phyloP scores from a whole-genome alignment of 768 basidiomycete genomes.

The Suillus alpinus region DNA sequence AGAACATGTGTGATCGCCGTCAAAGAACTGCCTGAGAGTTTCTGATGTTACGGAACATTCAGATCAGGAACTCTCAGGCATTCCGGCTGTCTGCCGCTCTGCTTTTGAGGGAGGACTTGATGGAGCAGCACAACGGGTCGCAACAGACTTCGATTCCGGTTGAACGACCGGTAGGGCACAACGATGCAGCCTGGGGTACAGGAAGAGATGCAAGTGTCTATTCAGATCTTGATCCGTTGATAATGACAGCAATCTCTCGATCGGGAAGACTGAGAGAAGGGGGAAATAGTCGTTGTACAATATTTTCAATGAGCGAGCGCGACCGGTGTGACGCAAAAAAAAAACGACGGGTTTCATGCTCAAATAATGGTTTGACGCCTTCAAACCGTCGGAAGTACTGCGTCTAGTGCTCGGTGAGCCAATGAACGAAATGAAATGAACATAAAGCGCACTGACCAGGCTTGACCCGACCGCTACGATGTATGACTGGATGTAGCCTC shows the following conservation, averaged over 20 bases:
- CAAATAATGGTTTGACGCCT: neutral
- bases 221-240: neutral
- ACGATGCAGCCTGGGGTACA: neutral
- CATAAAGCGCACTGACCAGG: neutral
- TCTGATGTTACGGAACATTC: too few relatives aligned
- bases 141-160: neutral
- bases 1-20: neutral
- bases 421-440: neutral
- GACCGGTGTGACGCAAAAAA: neutral
- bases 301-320: neutral
- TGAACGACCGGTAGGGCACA: neutral
- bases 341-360: neutral
- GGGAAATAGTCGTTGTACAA: neutral
- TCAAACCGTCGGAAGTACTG: neutral
- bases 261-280: neutral
- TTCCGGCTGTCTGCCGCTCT: neutral
- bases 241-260: neutral
- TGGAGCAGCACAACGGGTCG: neutral
- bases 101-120: neutral
- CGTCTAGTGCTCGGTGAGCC: too few relatives aligned
- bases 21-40: neutral
- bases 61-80: too few relatives aligned
- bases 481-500: neutral
- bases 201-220: neutral
- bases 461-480: neutral